phyloP scores from a whole-genome alignment of 768 basidiomycete genomes.

The Piloderma croceum region DNA sequence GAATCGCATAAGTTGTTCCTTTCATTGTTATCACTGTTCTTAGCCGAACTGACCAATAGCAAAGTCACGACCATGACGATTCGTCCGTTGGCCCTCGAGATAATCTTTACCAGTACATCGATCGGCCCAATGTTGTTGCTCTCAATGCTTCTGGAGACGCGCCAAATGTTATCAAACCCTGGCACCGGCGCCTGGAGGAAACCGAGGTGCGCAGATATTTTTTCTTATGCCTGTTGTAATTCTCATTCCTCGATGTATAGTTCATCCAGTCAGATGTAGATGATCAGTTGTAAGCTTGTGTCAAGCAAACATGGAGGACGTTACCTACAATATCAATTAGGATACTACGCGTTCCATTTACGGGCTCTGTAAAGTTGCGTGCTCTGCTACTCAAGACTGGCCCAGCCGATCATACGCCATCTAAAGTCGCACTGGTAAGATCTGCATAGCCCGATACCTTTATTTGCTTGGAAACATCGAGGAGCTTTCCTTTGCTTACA shows the following conservation, averaged over 20 bases:
- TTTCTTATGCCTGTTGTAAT: conserved; percentile 1
- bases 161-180: conserved; percentile 74
- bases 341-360: conserved; percentile 83
- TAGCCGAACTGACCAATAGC: no score
- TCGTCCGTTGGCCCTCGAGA: conserved; percentile 55
- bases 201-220: conserved; percentile 42
- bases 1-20: no score
- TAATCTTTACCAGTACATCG: conserved; percentile 71
- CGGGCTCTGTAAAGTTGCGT: conserved; percentile 77
- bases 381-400: conserved; percentile 81
- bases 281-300: conserved; percentile 65
- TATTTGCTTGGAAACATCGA: not conserved
- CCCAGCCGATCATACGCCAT: conserved; percentile 71
- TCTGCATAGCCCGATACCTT: not conserved
- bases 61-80: conserved; percentile 52
- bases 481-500: not conserved
- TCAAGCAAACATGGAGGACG: no score
- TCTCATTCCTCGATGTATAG: conserved; percentile 32
- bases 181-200: conserved; percentile 75
- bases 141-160: conserved; percentile 58
- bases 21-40: no score
- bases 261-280: conserved; percentile 86
- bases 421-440: conserved; percentile 64
- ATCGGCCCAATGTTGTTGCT: conserved; percentile 73
- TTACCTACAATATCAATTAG: conserved; percentile 31